These are phyloP conservation scores for Ganoderma multipileum DNA, from an alignment of 1,284 basidiomycete genomes.

Conservation along the genomic window DNA sequence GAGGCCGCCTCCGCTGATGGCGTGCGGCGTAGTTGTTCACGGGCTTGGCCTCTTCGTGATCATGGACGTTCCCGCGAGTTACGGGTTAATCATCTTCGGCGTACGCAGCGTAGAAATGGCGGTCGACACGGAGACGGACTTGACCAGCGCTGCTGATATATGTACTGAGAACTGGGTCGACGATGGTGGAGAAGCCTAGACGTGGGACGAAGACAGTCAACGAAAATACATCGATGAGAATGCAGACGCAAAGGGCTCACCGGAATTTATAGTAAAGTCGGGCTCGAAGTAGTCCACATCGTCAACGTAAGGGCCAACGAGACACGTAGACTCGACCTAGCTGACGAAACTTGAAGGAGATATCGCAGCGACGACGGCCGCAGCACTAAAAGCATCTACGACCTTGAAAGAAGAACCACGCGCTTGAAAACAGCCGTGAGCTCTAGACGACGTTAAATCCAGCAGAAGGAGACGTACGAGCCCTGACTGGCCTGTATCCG, in stretches of 20 bases:
- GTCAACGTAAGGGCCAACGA: conserved; percentile 87
- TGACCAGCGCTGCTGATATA: conserved; percentile 89
- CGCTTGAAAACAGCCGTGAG: conserved; percentile 49
- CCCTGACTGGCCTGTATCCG: too few species aligned
- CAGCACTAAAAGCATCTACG: conserved; percentile 87
- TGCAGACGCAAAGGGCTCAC: conserved; percentile 43
- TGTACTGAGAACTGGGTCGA: conserved; percentile 86
- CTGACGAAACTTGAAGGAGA: conserved; percentile 97
- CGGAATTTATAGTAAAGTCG: conserved; percentile 90
- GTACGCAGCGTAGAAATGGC: conserved; percentile 88
- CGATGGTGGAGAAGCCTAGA: conserved; percentile 85
- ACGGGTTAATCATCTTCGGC: conserved; percentile 86
- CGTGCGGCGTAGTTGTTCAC: conserved; percentile 87
- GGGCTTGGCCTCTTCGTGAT: conserved; percentile 61
- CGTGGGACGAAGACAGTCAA: background rate
- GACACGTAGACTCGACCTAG: conserved; percentile 86
- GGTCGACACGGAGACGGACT: conserved; percentile 95
- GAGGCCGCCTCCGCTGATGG: conserved; percentile 86
- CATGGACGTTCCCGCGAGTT: conserved; percentile 83
- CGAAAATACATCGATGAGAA: too few species aligned
- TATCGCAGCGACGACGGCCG: conserved; percentile 90
- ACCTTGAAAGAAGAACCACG: conserved; percentile 94
- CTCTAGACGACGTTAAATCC: conserved; percentile 4
- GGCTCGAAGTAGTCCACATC: conserved; percentile 90
- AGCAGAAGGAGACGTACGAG: conserved; percentile 57